Percentiles rank a stretch among this genome's conserved stretches.
phyloP scores from a whole-genome alignment of 1,284 basidiomycete genomes.

The Waitea zeae region DNA sequence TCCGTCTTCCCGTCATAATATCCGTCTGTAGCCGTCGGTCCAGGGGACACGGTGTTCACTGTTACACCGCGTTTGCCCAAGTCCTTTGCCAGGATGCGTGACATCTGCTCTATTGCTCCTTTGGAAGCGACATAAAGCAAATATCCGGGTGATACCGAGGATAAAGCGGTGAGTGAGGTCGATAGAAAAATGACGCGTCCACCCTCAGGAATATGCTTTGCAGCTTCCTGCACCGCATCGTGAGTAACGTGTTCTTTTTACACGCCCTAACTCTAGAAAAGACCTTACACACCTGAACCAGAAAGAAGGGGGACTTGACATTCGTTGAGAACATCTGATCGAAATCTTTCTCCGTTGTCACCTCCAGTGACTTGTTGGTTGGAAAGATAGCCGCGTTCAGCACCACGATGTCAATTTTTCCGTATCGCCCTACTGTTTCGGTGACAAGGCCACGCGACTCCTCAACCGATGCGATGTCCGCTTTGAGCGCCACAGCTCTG shows the following conservation, averaged over 20 bases:
- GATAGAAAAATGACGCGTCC: slow-evolving; percentile 40
- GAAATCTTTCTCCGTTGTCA: slow-evolving; percentile 30
- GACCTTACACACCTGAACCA: slow-evolving; percentile 29
- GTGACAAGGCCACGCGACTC: slow-evolving; percentile 26
- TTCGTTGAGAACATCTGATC: slow-evolving; percentile 32
- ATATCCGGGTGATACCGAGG: slow-evolving; percentile 25
- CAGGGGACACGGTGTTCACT: slow-evolving; percentile 38
- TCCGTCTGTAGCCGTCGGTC: slow-evolving; percentile 33
- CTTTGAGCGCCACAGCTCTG: slow-evolving; percentile 29
- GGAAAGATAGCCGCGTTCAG: slow-evolving; percentile 38
- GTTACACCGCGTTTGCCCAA: slow-evolving; percentile 32
- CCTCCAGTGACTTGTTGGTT: slow-evolving; percentile 19
- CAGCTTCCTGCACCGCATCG: not conserved
- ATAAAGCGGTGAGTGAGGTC: slow-evolving; percentile 24
- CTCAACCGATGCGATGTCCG: slow-evolving; percentile 26
- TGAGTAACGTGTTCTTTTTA: not conserved
- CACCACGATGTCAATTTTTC: slow-evolving; percentile 35
- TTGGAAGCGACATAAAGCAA: slow-evolving; percentile 36
- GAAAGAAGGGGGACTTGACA: slow-evolving; percentile 39
- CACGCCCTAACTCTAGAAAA: slow-evolving; percentile 16
- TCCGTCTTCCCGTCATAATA: slow-evolving; percentile 35
- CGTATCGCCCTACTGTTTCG: slow-evolving; percentile 26
- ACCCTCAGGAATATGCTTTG: slow-evolving; percentile 15
- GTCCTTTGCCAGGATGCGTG: slow-evolving; percentile 40
- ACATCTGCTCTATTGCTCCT: slow-evolving; percentile 38